These are phyloP conservation scores for Eremothecium cymbalariae DNA, from an alignment of 1,139 yeast genomes.

Conservation along the genomic window DNA sequence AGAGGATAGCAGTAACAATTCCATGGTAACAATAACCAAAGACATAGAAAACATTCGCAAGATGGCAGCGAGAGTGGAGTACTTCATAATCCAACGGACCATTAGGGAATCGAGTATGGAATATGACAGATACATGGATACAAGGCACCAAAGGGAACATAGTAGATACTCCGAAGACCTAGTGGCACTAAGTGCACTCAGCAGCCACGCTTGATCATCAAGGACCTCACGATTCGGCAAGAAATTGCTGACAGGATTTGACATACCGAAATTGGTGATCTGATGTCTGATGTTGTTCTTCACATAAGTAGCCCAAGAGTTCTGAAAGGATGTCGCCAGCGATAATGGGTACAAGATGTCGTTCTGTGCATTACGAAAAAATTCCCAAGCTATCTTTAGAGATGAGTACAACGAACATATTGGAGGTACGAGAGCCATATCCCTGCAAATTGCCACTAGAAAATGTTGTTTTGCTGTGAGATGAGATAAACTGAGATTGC, in stretches of 20 bases:
- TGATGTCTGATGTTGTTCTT: conserved; percentile 1
- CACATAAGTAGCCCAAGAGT: not conserved
- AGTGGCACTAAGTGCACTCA: conserved; percentile 42
- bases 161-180: conserved; percentile 62
- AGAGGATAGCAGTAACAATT: conserved; percentile 58
- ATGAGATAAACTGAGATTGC: conserved; percentile 27
- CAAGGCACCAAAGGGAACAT: conserved; percentile 76
- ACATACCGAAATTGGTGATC: not conserved
- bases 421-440: conserved; percentile 61
- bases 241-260: not conserved
- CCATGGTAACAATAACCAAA: conserved; percentile 59
- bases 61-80: conserved; percentile 81
- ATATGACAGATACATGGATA: conserved; percentile 75
- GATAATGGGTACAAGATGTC: not conserved
- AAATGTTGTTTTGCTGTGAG: conserved; percentile 72
- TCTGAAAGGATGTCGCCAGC: conserved; percentile 1
- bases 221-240: not conserved
- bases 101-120: conserved; percentile 82
- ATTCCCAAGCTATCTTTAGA: conserved; percentile 41
- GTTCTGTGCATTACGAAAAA: not conserved
- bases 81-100: conserved; percentile 89
- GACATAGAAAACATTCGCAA: conserved; percentile 79
- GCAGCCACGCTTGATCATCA: conserved; percentile 15
- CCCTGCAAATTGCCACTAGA: conserved; percentile 63
- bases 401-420: conserved; percentile 49